Conservation (phyloP, 78 protist species). For the Dictyostelium capitatum region DNA sequence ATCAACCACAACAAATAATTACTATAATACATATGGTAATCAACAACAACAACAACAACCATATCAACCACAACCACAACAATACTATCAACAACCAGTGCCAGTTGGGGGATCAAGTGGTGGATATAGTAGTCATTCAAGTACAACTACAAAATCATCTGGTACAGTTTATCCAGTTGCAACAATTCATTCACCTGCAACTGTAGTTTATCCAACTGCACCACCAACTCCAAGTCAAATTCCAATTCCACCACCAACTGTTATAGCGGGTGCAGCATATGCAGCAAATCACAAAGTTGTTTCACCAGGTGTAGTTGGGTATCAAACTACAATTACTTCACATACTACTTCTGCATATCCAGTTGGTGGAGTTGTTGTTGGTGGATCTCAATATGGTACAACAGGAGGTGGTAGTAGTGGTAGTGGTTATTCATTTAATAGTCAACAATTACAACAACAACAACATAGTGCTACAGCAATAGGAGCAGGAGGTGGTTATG, state of each 20-base stretch:
- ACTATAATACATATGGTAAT: conserved; percentile 10
- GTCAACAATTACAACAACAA: conserved; percentile 4
- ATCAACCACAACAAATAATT: neutral
- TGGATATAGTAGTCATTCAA: neutral
- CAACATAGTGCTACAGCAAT: neutral
- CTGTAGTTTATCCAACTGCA: neutral
- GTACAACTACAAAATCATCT: neutral
- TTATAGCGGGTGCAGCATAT: neutral
- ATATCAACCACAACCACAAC: neutral
- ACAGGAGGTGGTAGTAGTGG: neutral
- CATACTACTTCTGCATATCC: conserved; percentile 2
- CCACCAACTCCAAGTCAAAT: neutral
- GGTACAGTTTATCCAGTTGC: neutral
- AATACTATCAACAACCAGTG: neutral
- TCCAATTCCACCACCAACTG: neutral
- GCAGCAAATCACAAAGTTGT: neutral
- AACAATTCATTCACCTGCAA: neutral
- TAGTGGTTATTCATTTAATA: neutral
- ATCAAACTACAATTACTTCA: conserved; percentile 14
- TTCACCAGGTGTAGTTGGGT: neutral
- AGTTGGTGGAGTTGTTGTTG: neutral
- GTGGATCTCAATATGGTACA: neutral
- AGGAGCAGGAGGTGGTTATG: neutral
- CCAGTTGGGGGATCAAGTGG: neutral
- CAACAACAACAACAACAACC: conserved; percentile 13